Percentiles rank a stretch among this genome's conserved stretches.
Conservation (phyloP, 352 stramenopile genomes). For the Saprolegnia parasitica region DNA sequence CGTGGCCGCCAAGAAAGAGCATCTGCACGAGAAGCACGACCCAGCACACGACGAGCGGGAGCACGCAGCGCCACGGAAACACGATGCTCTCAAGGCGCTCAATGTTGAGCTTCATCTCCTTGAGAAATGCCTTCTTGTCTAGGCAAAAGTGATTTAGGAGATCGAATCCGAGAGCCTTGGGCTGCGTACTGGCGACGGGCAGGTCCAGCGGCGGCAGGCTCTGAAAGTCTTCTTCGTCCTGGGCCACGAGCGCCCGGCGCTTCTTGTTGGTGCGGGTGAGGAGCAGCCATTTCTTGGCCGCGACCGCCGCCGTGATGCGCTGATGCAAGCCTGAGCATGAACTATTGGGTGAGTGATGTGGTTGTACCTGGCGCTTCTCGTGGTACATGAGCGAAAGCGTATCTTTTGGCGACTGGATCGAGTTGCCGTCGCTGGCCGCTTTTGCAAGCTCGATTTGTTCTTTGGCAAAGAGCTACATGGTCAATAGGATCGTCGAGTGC, state of each 20-base stretch:
- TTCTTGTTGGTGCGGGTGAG: conserved; percentile 59
- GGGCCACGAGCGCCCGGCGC: conserved; percentile 36
- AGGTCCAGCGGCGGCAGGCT: conserved; percentile 44
- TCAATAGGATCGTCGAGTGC: neutral
- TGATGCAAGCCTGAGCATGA: conserved; percentile 18
- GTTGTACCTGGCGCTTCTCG: neutral
- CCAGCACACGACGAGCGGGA: conserved; percentile 60
- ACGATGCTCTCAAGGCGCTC: conserved; percentile 35
- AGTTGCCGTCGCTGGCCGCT: conserved; percentile 35
- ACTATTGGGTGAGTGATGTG: neutral
- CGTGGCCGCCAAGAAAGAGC: conserved; percentile 67
- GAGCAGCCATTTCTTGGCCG: conserved; percentile 50
- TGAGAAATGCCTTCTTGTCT: conserved; percentile 19
- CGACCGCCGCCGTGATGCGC: conserved; percentile 62
- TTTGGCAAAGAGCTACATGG: conserved; percentile 15
- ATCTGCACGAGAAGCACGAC: conserved; percentile 60
- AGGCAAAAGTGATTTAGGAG: neutral
- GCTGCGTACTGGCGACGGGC: neutral
- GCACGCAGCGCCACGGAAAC: conserved; percentile 56
- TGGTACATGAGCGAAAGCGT: conserved; percentile 5
- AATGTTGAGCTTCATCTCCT: conserved; percentile 1
- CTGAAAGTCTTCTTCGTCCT: conserved; percentile 65
- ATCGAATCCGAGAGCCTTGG: neutral
- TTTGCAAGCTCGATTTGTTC: conserved; percentile 8
- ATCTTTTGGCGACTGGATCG: neutral